Conservation (phyloP, 225 moss, liverwort and hornwort genomes). For the Straminergon stramineum region DNA sequence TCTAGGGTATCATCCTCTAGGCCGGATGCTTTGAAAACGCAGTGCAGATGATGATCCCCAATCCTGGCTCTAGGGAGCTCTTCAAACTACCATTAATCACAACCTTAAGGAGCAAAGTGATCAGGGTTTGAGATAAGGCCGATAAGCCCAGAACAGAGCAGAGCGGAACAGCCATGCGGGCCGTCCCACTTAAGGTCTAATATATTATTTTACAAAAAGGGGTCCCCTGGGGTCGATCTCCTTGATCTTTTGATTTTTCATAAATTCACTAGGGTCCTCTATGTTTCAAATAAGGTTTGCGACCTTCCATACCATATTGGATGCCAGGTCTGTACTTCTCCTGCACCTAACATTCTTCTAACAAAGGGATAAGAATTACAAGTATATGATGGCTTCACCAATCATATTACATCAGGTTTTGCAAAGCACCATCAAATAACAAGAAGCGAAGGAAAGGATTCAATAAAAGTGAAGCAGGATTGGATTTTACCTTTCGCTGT, state of each 20-base stretch:
- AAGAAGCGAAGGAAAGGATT: not conserved
- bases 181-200: not conserved
- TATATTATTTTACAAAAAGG: not conserved
- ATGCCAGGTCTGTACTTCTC: not conserved
- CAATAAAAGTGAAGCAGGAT: not conserved
- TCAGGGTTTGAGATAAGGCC: not conserved
- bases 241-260: not conserved
- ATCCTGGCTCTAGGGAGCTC: not conserved
- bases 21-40: not conserved
- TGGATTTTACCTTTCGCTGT: constrained; percentile 36
- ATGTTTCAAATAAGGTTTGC: not conserved
- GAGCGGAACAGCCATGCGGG: not conserved
- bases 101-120: not conserved
- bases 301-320: not conserved
- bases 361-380: not conserved
- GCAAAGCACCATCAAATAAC: not conserved
- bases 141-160: not conserved
- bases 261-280: not conserved
- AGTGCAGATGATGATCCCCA: not conserved
- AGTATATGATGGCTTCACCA: not conserved
- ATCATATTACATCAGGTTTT: not conserved
- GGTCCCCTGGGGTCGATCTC: not conserved
- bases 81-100: not conserved
- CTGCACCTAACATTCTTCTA: not conserved
- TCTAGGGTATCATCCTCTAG: not conserved